Conservation (phyloP, 768 basidiomycete species). For the Naganishia onofrii region DNA sequence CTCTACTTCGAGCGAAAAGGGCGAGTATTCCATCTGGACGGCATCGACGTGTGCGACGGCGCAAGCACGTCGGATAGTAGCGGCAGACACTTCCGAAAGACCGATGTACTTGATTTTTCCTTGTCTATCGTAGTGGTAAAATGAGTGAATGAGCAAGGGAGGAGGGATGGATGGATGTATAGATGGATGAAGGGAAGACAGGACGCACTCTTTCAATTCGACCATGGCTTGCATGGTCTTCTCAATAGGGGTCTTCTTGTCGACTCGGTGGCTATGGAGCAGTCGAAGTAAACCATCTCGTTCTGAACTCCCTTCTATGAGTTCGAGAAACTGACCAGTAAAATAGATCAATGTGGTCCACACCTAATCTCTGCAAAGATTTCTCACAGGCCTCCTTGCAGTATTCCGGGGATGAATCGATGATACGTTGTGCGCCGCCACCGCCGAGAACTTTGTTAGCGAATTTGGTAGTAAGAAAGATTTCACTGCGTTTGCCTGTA, state of each 20-base stretch:
- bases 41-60: constrained; percentile 43
- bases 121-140: constrained; percentile 16
- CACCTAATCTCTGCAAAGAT: constrained; percentile 34
- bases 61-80: constrained; percentile 44
- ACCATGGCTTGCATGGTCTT: constrained; percentile 45
- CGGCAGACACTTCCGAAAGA: constrained; percentile 45
- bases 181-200: too few species aligned
- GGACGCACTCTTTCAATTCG: constrained; percentile 37
- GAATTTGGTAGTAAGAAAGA: constrained; percentile 45
- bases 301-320: neutral
- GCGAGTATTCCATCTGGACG: constrained; percentile 49
- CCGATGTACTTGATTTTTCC: constrained; percentile 49
- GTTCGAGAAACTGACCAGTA: constrained; percentile 34
- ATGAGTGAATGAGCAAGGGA: neutral
- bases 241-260: constrained; percentile 43
- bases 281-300: neutral
- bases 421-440: neutral
- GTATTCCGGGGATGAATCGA: constrained; percentile 35
- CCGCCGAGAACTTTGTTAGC: constrained; percentile 14
- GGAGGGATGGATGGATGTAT: neutral
- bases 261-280: constrained; percentile 39
- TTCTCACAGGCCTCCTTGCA: constrained; percentile 32
- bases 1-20: constrained; percentile 46
- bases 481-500: constrained; percentile 31
- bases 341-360: constrained; percentile 34